Base-by-base conservation (phyloP, 2,329 filamentous ascomycete genomes). In the Taxawa tesnikishii region DNA sequence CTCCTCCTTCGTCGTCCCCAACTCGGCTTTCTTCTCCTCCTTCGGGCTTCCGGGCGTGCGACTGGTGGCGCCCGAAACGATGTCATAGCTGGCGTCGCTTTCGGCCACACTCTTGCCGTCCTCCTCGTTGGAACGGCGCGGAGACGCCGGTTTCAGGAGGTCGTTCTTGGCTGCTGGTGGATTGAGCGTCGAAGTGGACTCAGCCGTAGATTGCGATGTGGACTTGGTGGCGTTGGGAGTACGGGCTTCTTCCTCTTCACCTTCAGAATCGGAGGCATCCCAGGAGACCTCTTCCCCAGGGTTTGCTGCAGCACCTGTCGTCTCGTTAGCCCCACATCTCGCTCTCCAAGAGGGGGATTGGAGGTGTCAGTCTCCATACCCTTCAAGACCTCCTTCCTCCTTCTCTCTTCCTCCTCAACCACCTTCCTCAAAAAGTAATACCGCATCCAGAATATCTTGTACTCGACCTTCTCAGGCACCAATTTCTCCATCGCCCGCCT, bases 401-500 rank as follows among this genome's bases (percentile, higher is more conserved):
- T 76, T 48, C 80, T 77, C 60, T 98, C 90, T 36, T 94, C 87
- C 15, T 82, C 87, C 62, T 96, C 88, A 41, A 98, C 81, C 11
- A 90, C 83, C 49, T 92, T 80, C 48, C 88, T 71, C 41, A 96
- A 62, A 63, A 94, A 98, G 55, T 96, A 96, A 59, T 98, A 98
- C 34, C 90, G 71, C 52, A 73, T 80, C 88, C 90, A 98, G 54
- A 98, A 98, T 32, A 80, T 73, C 32, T 66, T 70, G 49, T 98
- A 98, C 19, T 87, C 71, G n/a, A 94, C 83, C 45, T 75, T 73
- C 56, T 87, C 85, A 2, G 90, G 90, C n/a, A 98, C 90, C 34
- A 94, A 63, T 61, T 80, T 85, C 68, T 94, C 90, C 88, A 98
- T 96, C 0, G 85, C 85, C 15, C 69, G 60, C 45, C 87, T 69